phyloP scores from a whole-genome alignment of 139 green algal genomes.

The Edaphochlamys debaryana region DNA sequence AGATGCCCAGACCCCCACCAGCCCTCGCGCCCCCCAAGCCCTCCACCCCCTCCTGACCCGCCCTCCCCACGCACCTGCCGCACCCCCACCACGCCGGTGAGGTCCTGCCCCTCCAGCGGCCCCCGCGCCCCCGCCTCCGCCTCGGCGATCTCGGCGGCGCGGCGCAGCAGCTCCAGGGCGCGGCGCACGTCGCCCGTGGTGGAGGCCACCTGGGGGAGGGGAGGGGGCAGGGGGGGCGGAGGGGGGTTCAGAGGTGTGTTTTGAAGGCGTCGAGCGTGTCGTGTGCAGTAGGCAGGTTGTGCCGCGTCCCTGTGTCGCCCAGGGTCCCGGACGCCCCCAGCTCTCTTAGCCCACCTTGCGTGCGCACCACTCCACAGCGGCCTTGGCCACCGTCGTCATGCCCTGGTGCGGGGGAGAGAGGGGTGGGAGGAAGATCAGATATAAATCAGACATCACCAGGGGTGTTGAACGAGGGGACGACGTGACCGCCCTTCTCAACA shows the following conservation, averaged over 20 bases:
- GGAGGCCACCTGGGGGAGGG: constrained; percentile 48
- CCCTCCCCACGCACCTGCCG: constrained; percentile 3
- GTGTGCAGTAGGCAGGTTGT: too few species aligned
- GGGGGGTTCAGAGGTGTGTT: not conserved
- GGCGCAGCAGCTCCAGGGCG: constrained; percentile 75
- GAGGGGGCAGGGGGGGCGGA: too few species aligned
- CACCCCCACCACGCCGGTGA: constrained; percentile 43
- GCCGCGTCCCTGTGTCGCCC: too few species aligned
- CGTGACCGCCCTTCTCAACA: too few species aligned
- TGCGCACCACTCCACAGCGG: constrained; percentile 27
- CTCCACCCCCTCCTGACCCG: too few species aligned
- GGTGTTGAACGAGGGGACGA: too few species aligned
- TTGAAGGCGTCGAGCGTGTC: constrained; percentile 10
- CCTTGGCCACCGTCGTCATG: constrained; percentile 15
- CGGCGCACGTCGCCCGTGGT: constrained; percentile 79
- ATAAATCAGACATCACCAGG: too few species aligned
- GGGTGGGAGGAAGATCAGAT: too few species aligned
- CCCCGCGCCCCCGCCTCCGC: not conserved
- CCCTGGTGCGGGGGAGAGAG: constrained; percentile 27
- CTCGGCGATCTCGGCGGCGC: constrained; percentile 52
- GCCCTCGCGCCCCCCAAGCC: too few species aligned
- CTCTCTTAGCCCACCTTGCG: constrained; percentile 29
- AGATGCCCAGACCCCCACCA: too few species aligned
- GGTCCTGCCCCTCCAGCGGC: not conserved
- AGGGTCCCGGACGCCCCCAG: too few species aligned